Conservation (phyloP, 1,139 yeast species). For the Spathaspora sp. region DNA sequence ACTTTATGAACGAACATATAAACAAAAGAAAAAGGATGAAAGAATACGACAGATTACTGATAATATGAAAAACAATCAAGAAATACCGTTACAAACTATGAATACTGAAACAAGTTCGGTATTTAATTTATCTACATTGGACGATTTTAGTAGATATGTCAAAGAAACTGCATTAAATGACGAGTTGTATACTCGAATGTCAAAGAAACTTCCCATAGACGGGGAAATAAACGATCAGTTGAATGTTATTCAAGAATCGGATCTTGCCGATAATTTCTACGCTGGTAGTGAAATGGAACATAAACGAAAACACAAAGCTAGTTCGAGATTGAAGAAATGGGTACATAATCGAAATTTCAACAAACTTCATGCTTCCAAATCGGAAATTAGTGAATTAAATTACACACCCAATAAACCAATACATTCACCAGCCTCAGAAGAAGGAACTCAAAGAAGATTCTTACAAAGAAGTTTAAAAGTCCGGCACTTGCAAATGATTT, state of each 20-base stretch:
- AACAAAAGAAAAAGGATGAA: slow-evolving; percentile 11
- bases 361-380: slow-evolving; percentile 5
- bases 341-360: not conserved
- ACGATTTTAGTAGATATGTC: slow-evolving; percentile 37
- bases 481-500: slow-evolving; percentile 77
- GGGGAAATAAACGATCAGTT: slow-evolving; percentile 18
- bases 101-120: slow-evolving; percentile 22
- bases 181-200: slow-evolving; percentile 23
- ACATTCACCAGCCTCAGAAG: slow-evolving; percentile 12
- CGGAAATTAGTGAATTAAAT: slow-evolving; percentile 13
- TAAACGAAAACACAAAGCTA: slow-evolving; percentile 8
- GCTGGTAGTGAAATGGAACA: slow-evolving; percentile 19
- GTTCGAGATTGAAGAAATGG: not conserved
- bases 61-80: slow-evolving; percentile 17
- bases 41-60: slow-evolving; percentile 13
- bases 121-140: slow-evolving; percentile 34
- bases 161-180: slow-evolving; percentile 40
- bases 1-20: slow-evolving; percentile 24
- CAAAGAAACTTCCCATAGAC: slow-evolving; percentile 11
- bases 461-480: slow-evolving; percentile 59
- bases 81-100: slow-evolving; percentile 28
- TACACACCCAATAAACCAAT: slow-evolving; percentile 8
- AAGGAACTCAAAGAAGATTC: slow-evolving; percentile 11
- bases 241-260: slow-evolving; percentile 29
- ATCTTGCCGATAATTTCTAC: slow-evolving; percentile 31